Base-by-base conservation (phyloP, 768 basidiomycete genomes). In the Rhodosporidiobolus odoratus region DNA sequence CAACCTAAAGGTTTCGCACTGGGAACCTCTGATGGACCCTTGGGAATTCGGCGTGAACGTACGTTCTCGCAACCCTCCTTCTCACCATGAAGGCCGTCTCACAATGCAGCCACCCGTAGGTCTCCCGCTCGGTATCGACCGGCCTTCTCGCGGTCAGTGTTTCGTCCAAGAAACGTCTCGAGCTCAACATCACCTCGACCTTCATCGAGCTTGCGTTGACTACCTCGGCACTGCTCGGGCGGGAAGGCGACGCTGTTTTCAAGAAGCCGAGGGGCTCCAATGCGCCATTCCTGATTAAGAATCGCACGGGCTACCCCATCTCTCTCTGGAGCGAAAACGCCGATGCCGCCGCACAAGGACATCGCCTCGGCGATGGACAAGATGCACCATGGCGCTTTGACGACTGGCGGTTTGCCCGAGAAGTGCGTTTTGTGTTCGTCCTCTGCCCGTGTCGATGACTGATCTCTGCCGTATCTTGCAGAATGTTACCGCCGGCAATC, bases 11-110 rank as follows among this genome's bases (percentile, higher is more conserved):
- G 97, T 96, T 78, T 98, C 96, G 58, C 92, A 98, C 77, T 99
- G 96, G 92, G 96, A 98, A 80, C 95, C 96, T 38, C 75, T 99
- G 63, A 91, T 95, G 71, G 96, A 99, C 78, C 96, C 96, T 4
- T 99, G 95, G 94, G 89, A 87, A 25, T 89, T 96, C 74, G 87
- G 87, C 16, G 78, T 89, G 57, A 84, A 84, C 68, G 91, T 92
- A 76, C 34, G 75, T 78, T 78, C 27, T 38, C 30, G 57, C 2
- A 12, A n/a, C 32, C 21, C 45, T 23, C 21, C 4, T 21, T 7
- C 59, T 56, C 1, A 27, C 43, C 21, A 43, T 43, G 43, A 12
- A 12, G 43, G 12, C 43, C 48, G 48, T 50, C n/a, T 23, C 53
- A 23, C 58, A 27, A 58, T 19, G 34, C 63, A 38, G 30, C 30